Conservation (phyloP, 2,329 filamentous ascomycete species). For the Fusarium sp. region DNA sequence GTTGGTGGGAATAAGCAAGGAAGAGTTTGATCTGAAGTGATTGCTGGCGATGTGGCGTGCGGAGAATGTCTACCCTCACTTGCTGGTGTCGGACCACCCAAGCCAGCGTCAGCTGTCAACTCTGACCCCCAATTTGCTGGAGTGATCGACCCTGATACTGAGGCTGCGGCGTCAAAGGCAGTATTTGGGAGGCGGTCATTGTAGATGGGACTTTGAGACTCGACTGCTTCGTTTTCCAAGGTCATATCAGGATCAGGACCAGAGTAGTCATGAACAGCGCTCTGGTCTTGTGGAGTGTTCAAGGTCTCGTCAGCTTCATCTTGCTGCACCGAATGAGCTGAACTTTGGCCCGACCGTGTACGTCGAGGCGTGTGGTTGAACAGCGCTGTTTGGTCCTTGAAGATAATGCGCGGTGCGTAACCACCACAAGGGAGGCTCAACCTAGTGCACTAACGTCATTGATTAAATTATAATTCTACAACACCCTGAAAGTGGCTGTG, state of each 20-base stretch:
- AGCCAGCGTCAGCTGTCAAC: background rate
- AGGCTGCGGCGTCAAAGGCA: background rate
- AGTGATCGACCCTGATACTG: background rate
- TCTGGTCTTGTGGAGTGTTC: background rate
- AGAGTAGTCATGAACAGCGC: background rate
- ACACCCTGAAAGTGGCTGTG: no score
- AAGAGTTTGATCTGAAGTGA: background rate
- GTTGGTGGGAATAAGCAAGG: background rate
- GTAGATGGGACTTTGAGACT: background rate
- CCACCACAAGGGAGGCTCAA: constrained; percentile 27
- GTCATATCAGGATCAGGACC: background rate
- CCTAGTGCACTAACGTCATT: constrained; percentile 8
- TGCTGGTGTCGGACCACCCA: background rate
- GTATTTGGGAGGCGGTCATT: background rate
- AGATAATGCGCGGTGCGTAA: constrained; percentile 22
- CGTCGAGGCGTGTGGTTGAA: constrained; percentile 2
- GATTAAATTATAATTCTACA: no score
- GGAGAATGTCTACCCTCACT: background rate
- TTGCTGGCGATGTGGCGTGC: background rate
- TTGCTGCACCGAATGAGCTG: background rate
- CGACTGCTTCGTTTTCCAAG: background rate
- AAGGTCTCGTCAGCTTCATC: background rate
- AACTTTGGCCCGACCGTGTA: constrained; percentile 6
- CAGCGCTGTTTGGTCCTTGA: constrained; percentile 32
- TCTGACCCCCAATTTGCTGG: background rate